phyloP scores from a whole-genome alignment of 1,284 basidiomycete species.

The Cryptococcus maquisensis region DNA sequence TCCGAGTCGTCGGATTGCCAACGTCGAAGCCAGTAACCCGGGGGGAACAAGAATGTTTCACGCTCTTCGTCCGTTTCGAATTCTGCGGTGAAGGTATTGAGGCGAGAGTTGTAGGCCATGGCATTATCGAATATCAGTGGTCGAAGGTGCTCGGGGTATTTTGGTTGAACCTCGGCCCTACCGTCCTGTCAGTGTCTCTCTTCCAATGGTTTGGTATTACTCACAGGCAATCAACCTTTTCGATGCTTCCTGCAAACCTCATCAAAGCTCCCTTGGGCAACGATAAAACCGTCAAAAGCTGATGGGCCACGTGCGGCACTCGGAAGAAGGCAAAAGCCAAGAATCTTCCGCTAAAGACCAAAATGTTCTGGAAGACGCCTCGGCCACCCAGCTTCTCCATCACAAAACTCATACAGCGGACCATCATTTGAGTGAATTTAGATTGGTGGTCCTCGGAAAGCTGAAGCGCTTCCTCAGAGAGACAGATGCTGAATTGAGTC shows the following conservation, averaged over 20 bases:
- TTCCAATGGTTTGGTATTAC: neutral
- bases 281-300: constrained; percentile 51
- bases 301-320: constrained; percentile 52
- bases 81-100: constrained; percentile 31
- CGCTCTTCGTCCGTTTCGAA: constrained; percentile 40
- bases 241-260: constrained; percentile 40
- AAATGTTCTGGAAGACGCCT: constrained; percentile 55
- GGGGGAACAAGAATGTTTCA: constrained; percentile 48
- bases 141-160: constrained; percentile 42
- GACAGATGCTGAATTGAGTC: constrained; percentile 34
- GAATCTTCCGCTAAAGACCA: constrained; percentile 52
- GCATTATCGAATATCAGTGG: constrained; percentile 44
- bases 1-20: constrained; percentile 54
- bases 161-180: constrained; percentile 17
- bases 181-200: neutral
- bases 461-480: constrained; percentile 44
- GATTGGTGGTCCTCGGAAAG: constrained; percentile 29
- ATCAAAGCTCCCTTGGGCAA: constrained; percentile 49
- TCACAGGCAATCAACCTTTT: constrained; percentile 23
- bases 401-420: constrained; percentile 50
- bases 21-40: constrained; percentile 50
- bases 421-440: constrained; percentile 47
- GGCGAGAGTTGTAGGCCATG: constrained; percentile 40
- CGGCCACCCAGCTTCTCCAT: constrained; percentile 54
- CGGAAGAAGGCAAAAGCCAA: constrained; percentile 54